Evolutionary conservation across 1,284 basidiomycete species (phyloP).

Genomic region (Ustilago vetiveriae): DNA sequence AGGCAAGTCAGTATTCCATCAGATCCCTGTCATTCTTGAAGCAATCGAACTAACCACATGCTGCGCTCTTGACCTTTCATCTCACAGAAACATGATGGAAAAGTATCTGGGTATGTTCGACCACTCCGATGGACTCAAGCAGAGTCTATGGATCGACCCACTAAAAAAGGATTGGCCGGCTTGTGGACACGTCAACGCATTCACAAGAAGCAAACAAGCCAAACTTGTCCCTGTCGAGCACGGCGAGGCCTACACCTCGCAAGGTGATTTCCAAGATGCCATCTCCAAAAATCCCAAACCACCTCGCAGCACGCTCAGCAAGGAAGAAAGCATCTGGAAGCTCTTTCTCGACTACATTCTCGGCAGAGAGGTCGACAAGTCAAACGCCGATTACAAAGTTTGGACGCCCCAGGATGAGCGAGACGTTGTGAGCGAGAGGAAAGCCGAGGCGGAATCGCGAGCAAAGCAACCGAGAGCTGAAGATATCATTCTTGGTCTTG

Average conservation of each 20-base stretch:
- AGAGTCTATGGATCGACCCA: slow-evolving; percentile 56
- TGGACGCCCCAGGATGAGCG: slow-evolving; percentile 45
- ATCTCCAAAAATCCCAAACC: slow-evolving; percentile 24
- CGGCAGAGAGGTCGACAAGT: slow-evolving; percentile 31
- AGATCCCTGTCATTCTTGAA: no score
- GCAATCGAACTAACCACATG: no score
- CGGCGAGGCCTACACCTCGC: slow-evolving; percentile 47
- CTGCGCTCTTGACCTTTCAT: no score
- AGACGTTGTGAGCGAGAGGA: slow-evolving; percentile 25
- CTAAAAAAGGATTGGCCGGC: slow-evolving; percentile 41
- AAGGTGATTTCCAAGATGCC: slow-evolving; percentile 20
- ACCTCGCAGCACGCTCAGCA: slow-evolving; percentile 23
- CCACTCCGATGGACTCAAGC: slow-evolving; percentile 42
- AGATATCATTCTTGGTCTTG: slow-evolving; percentile 25
- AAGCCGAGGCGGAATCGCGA: slow-evolving; percentile 16
- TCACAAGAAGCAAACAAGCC: slow-evolving; percentile 33
- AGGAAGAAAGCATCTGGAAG: slow-evolving; percentile 56
- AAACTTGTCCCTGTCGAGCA: slow-evolving; percentile 34
- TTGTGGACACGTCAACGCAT: slow-evolving; percentile 49
- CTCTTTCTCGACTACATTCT: slow-evolving; percentile 50
- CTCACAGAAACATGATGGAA: slow-evolving; percentile 51
- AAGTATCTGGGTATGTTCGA: slow-evolving; percentile 51
- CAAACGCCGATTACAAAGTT: slow-evolving; percentile 29
- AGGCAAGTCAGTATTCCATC: slow-evolving; percentile 29
- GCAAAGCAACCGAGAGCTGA: slow-evolving; percentile 21